A percentile compares a stretch with the other conserved stretches of the same genome.
Evolutionary conservation across 345 rosid species (phyloP).

Genomic region (Alliaria petiolata): DNA sequence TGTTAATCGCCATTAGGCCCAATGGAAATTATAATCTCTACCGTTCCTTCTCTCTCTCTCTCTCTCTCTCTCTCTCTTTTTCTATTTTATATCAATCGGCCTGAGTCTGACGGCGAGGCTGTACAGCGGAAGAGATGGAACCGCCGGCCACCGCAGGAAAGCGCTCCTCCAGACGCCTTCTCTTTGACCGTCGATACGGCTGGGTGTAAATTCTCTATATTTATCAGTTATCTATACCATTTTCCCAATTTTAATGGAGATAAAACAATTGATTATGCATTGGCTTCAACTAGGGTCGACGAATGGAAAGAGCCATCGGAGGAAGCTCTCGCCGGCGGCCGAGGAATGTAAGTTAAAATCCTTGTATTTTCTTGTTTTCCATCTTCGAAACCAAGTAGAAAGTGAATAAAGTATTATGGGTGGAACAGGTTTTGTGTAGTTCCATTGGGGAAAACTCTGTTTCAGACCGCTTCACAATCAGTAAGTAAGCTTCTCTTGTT

Average conservation of each 20-base stretch:
- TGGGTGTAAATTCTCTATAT: conserved; percentile 47
- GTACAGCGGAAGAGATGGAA: not conserved
- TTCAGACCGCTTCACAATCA: conserved; percentile 43
- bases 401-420: not conserved
- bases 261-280: not conserved
- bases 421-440: conserved; percentile 58
- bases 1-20: no score
- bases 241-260: not conserved
- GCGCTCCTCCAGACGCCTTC: conserved; percentile 2
- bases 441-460: conserved; percentile 47
- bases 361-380: not conserved
- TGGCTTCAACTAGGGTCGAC: conserved; percentile 42
- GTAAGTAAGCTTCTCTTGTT: conserved; percentile 32
- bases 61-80: no score
- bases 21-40: no score
- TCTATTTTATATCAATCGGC: no score
- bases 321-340: conserved; percentile 71
- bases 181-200: conserved; percentile 65
- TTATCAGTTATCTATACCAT: not conserved
- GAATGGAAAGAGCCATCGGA: conserved; percentile 74
- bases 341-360: conserved; percentile 58
- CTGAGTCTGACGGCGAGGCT: no score
- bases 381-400: not conserved
- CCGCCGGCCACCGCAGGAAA: not conserved
- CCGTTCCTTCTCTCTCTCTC: no score